These are phyloP conservation scores for Plasmodium knowlesi DNA, from an alignment of 169 alveolate species.

Conservation along the genomic window DNA sequence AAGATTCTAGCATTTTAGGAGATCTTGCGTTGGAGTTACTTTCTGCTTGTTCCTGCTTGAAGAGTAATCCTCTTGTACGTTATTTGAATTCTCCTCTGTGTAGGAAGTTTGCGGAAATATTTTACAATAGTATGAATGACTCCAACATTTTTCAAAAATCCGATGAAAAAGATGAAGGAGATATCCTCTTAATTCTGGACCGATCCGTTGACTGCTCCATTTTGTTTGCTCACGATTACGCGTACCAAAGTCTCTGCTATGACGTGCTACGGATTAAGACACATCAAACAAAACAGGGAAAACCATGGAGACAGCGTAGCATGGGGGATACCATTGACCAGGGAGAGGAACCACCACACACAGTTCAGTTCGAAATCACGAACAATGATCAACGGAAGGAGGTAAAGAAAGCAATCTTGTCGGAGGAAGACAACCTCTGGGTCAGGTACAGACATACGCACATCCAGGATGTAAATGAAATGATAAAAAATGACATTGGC, in stretches of 20 bases:
- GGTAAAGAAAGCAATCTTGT: conserved; percentile 71
- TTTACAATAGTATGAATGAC: conserved; percentile 5
- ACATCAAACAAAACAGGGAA: not conserved
- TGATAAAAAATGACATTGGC: conserved; percentile 82
- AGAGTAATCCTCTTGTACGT: conserved; percentile 12
- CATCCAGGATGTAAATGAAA: conserved; percentile 85
- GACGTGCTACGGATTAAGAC: conserved; percentile 79
- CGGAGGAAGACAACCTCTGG: conserved; percentile 86
- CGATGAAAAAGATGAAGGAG: conserved; percentile 38
- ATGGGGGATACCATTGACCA: not conserved
- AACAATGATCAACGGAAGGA: conserved; percentile 78
- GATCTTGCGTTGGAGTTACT: conserved; percentile 11
- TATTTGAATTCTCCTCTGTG: conserved; percentile 46
- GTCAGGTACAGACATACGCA: conserved; percentile 84
- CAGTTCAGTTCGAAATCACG: conserved; percentile 74
- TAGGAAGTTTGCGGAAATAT: conserved; percentile 27
- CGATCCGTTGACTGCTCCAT: conserved; percentile 85
- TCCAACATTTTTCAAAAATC: not conserved
- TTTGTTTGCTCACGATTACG: conserved; percentile 85
- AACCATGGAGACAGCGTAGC: not conserved
- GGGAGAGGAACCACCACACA: conserved; percentile 20
- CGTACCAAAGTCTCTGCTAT: conserved; percentile 88
- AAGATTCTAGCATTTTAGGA: conserved; percentile 13
- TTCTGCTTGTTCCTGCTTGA: conserved; percentile 45
- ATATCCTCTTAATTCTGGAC: conserved; percentile 79